Percentiles rank a stretch among this genome's conserved stretches.
phyloP scores from a whole-genome alignment of 176 grass and related monocot genomes.

The Eleusine coracana region DNA sequence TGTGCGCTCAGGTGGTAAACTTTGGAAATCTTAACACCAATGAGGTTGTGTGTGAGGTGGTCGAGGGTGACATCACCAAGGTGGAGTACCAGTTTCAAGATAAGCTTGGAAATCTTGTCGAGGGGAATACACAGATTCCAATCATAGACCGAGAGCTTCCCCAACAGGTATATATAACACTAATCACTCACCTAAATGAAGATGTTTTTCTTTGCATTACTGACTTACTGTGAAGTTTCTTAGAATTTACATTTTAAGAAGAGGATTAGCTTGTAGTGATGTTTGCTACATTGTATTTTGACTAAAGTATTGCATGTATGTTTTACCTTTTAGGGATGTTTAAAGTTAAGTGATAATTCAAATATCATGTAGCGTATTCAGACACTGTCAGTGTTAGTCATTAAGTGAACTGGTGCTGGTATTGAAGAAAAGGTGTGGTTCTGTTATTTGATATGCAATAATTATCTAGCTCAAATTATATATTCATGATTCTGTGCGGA shows the following conservation, averaged over 20 bases:
- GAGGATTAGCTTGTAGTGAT: slow-evolving; percentile 19
- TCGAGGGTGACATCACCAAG: slow-evolving; percentile 86
- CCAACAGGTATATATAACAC: slow-evolving; percentile 53
- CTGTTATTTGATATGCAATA: background rate
- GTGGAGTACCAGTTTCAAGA: slow-evolving; percentile 91
- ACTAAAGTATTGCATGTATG: background rate
- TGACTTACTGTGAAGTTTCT: background rate
- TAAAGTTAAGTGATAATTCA: slow-evolving; percentile 15
- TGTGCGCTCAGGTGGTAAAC: slow-evolving; percentile 89
- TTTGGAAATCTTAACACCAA: slow-evolving; percentile 91
- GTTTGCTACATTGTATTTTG: background rate
- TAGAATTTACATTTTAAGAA: background rate
- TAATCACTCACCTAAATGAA: background rate
- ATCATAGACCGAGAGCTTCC: slow-evolving; percentile 81
- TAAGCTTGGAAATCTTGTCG: slow-evolving; percentile 86
- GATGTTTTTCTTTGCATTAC: slow-evolving; percentile 6
- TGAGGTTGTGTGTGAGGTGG: slow-evolving; percentile 94
- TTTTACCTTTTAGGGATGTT: background rate
- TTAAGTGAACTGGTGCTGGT: background rate
- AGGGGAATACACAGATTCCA: slow-evolving; percentile 81
- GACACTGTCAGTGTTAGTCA: background rate
- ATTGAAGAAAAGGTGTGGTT: slow-evolving; percentile 8
- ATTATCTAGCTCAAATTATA: background rate
- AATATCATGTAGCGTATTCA: background rate
- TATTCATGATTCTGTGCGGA: slow-evolving; percentile 20